Conservation (phyloP, 1,284 basidiomycete species). For the Pterula multifida region DNA sequence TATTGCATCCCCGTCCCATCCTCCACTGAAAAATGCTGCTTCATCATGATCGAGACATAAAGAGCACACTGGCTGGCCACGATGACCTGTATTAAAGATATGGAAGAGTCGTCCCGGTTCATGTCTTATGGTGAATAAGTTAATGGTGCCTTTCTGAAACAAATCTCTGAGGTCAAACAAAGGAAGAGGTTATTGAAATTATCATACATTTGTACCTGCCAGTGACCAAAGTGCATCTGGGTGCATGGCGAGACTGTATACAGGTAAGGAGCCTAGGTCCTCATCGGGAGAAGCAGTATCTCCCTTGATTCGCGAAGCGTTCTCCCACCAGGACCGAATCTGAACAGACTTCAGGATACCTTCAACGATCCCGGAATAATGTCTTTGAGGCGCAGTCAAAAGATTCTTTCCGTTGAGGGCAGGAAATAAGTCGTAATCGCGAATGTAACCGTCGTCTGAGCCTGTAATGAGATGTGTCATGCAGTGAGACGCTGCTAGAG, state of each 20-base stretch:
- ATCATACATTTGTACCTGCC: slow-evolving; percentile 70
- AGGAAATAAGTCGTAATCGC: slow-evolving; percentile 86
- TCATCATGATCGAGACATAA: slow-evolving; percentile 74
- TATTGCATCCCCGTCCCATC: slow-evolving; percentile 87
- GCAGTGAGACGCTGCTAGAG: slow-evolving; percentile 77
- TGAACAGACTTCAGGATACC: slow-evolving; percentile 87
- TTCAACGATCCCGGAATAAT: slow-evolving; percentile 84
- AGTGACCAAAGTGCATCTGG: slow-evolving; percentile 86
- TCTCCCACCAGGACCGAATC: slow-evolving; percentile 85
- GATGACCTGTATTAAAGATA: slow-evolving; percentile 63
- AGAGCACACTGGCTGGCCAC: slow-evolving; percentile 64
- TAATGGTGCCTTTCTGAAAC: slow-evolving; percentile 69
- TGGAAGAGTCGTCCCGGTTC: slow-evolving; percentile 77
- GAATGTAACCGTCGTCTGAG: slow-evolving; percentile 87
- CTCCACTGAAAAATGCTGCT: slow-evolving; percentile 79
- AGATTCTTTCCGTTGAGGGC: slow-evolving; percentile 83
- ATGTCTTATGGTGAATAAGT: slow-evolving; percentile 88
- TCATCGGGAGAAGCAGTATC: slow-evolving; percentile 24
- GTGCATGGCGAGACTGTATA: slow-evolving; percentile 82
- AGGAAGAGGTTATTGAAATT: slow-evolving; percentile 8
- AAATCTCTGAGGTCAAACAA: slow-evolving; percentile 6
- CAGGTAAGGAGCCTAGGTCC: slow-evolving; percentile 49
- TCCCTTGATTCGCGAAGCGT: slow-evolving; percentile 30
- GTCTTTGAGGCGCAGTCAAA: slow-evolving; percentile 82
- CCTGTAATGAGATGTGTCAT: slow-evolving; percentile 85